A percentile compares a stretch with the other conserved stretches of the same genome.
Evolutionary conservation across 345 rosid genomes (phyloP).

Genomic region (Populus deltoides): DNA sequence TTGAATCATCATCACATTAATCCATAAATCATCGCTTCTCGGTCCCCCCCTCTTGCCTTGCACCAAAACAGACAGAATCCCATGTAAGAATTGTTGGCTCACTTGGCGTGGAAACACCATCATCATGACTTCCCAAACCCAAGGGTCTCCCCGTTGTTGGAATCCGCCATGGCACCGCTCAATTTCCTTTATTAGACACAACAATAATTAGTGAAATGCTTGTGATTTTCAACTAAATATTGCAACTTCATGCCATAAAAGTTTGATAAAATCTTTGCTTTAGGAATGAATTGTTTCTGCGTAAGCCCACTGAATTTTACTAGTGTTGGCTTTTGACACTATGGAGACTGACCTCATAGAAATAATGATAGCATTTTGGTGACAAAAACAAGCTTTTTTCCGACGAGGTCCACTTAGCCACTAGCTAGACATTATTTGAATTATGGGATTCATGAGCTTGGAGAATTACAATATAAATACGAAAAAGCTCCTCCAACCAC

Average conservation of each 20-base stretch:
- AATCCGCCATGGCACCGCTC: background rate
- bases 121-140: background rate
- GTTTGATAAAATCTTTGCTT: background rate
- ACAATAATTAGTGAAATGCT: background rate
- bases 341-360: conserved; percentile 17
- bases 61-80: background rate
- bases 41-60: background rate
- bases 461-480: background rate
- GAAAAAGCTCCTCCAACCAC: background rate
- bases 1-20: background rate
- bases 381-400: conserved; percentile 24
- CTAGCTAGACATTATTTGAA: background rate
- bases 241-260: background rate
- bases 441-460: background rate
- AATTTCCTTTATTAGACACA: background rate
- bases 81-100: background rate
- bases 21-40: background rate
- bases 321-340: background rate
- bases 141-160: background rate
- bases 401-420: conserved; percentile 29
- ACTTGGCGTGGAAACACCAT: background rate
- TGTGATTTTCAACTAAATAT: background rate
- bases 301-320: conserved; percentile 12
- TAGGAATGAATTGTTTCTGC: background rate
- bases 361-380: conserved; percentile 23